Evolutionary conservation across 306 rosid genomes (phyloP).

Genomic region (Cyclanthera cordifolia): DNA sequence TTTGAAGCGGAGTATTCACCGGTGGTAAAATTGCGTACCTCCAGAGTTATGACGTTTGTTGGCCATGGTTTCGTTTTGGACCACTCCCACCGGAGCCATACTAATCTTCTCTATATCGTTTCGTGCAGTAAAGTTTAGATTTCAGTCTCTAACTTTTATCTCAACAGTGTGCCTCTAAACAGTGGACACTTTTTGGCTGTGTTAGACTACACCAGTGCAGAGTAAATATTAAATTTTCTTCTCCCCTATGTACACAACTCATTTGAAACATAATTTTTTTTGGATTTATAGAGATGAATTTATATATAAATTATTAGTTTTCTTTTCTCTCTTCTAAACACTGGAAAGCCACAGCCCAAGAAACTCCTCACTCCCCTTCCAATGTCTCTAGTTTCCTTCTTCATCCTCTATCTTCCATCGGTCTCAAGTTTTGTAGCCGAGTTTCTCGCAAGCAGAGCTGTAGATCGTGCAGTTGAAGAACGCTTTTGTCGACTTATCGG

Average conservation of each 20-base stretch:
- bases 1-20: slow-evolving; percentile 14
- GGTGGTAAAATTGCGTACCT: neutral
- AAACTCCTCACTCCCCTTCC: too few relatives aligned
- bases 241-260: neutral
- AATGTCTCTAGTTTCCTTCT: too few relatives aligned
- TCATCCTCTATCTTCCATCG: too few relatives aligned
- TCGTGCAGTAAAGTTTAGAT: neutral
- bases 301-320: too few relatives aligned
- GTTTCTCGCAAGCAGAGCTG: too few relatives aligned
- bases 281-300: neutral
- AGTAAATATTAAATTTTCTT: neutral
- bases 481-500: too few relatives aligned
- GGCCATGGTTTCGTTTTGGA: neutral
- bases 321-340: too few relatives aligned
- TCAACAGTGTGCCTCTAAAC: neutral
- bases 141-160: neutral
- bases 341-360: too few relatives aligned
- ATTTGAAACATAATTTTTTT: neutral
- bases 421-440: too few relatives aligned
- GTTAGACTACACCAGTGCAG: neutral
- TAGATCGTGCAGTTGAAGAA: too few relatives aligned
- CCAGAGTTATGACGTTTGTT: neutral
- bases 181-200: neutral
- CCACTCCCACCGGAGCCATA: too few relatives aligned
- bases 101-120: neutral